These are phyloP conservation scores for Cladosporium oxysporum DNA, from an alignment of 2,329 filamentous ascomycete genomes.

Conservation along the genomic window DNA sequence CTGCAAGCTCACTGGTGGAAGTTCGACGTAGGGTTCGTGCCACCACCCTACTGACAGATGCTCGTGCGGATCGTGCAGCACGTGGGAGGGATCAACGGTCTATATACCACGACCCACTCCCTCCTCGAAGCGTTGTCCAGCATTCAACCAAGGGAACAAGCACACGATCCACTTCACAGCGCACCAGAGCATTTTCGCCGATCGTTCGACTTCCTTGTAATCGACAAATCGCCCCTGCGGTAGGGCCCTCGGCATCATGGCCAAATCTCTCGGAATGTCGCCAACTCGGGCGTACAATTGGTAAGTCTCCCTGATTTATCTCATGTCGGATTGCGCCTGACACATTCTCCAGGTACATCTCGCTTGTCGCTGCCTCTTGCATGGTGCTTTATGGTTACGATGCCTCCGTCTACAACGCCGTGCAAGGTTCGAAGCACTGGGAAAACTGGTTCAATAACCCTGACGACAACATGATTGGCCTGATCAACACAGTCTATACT, in stretches of 20 bases:
- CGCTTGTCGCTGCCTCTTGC: conserved; percentile 68
- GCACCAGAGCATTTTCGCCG: neutral
- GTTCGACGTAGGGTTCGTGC: neutral
- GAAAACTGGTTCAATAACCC: conserved; percentile 61
- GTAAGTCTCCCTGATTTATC: conserved; percentile 34
- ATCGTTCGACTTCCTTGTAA: neutral
- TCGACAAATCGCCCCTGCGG: neutral
- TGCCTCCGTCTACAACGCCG: conserved; percentile 72
- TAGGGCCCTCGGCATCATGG: conserved; percentile 1
- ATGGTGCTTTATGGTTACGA: conserved; percentile 78
- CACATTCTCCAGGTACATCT: conserved; percentile 59
- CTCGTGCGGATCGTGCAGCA: neutral
- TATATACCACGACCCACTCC: conserved; percentile 1
- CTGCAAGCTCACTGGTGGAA: conserved; percentile 19
- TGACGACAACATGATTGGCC: conserved; percentile 51
- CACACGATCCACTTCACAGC: neutral
- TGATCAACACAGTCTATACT: conserved; percentile 69
- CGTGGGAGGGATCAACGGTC: neutral
- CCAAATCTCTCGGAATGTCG: conserved; percentile 26
- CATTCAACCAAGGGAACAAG: neutral
- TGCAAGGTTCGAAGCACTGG: conserved; percentile 69
- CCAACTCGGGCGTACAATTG: conserved; percentile 47
- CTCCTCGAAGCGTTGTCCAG: neutral
- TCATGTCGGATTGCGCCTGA: conserved; percentile 25
- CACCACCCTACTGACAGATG: neutral